phyloP scores from a whole-genome alignment of 352 stramenopile genomes.

The Phytophthora europaea region DNA sequence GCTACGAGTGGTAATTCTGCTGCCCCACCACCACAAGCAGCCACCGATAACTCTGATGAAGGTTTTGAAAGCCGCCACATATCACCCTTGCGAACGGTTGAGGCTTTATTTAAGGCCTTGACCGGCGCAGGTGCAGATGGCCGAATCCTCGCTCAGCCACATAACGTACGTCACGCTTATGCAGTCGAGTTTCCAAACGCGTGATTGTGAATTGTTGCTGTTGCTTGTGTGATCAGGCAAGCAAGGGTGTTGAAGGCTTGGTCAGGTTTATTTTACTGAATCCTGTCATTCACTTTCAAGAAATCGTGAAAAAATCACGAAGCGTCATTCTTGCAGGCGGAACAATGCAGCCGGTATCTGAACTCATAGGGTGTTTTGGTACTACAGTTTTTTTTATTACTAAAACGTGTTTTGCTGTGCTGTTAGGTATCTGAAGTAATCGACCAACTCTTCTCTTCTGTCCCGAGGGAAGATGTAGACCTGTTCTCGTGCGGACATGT shows the following conservation, averaged over 20 bases:
- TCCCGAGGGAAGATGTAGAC: conserved; percentile 84
- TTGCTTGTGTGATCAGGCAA: conserved; percentile 38
- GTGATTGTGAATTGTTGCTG: conserved; percentile 19
- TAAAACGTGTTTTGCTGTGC: conserved; percentile 9
- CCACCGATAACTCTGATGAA: conserved; percentile 42
- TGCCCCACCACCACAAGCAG: neutral
- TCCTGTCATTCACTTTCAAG: conserved; percentile 93
- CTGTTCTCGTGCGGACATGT: conserved; percentile 99
- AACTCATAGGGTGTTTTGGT: neutral
- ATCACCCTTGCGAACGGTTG: conserved; percentile 85
- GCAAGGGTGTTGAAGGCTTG: conserved; percentile 56
- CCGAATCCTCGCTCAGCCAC: conserved; percentile 71
- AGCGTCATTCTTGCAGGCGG: conserved; percentile 98
- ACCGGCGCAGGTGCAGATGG: conserved; percentile 77
- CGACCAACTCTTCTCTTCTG: conserved; percentile 92
- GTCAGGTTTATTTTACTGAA: conserved; percentile 98
- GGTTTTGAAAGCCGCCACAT: conserved; percentile 78
- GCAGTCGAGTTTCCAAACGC: neutral
- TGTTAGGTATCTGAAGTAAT: conserved; percentile 93
- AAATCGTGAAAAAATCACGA: conserved; percentile 95
- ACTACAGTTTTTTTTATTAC: neutral
- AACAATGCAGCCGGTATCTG: conserved; percentile 95
- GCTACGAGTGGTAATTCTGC: conserved; percentile 9
- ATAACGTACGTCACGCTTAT: conserved; percentile 54
- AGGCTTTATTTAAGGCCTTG: conserved; percentile 80